Percentiles rank a stretch among this genome's conserved stretches.
Conservation (phyloP, 2,329 filamentous ascomycete genomes). For the Orbilia quercus region DNA sequence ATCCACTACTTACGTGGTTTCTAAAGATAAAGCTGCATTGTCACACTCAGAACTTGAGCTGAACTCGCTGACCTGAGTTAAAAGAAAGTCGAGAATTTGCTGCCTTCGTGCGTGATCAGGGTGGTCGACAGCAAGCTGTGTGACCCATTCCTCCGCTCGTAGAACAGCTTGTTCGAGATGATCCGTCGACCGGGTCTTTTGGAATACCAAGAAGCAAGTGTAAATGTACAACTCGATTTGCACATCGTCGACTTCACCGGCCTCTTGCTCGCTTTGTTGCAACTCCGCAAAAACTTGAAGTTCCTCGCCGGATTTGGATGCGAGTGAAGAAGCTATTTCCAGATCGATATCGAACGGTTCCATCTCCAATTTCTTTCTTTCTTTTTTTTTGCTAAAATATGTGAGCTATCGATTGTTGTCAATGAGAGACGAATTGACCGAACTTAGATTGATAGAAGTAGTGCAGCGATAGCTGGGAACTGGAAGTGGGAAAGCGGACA, state of each 20-base stretch:
- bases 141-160: constrained; percentile 17
- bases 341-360: constrained; percentile 24
- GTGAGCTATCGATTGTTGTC: too few species aligned
- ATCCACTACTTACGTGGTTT: background rate
- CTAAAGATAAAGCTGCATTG: constrained; percentile 14
- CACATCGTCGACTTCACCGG: constrained; percentile 26
- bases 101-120: constrained; percentile 21
- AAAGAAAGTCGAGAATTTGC: constrained; percentile 26
- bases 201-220: constrained; percentile 7
- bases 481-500: too few species aligned
- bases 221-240: constrained; percentile 39
- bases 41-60: too few species aligned
- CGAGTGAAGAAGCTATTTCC: constrained; percentile 14
- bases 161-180: constrained; percentile 22
- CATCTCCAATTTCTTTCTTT: constrained; percentile 8
- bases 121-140: background rate
- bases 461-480: too few species aligned
- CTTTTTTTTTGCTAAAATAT: too few species aligned
- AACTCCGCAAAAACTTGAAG: constrained; percentile 2
- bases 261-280: constrained; percentile 2
- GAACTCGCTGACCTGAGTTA: too few species aligned
- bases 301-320: constrained; percentile 22
- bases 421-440: too few species aligned
- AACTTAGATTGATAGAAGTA: too few species aligned
- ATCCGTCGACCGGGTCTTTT: constrained; percentile 6